phyloP scores from a whole-genome alignment of 257 asterid genomes.

The Capsicum baccatum region DNA sequence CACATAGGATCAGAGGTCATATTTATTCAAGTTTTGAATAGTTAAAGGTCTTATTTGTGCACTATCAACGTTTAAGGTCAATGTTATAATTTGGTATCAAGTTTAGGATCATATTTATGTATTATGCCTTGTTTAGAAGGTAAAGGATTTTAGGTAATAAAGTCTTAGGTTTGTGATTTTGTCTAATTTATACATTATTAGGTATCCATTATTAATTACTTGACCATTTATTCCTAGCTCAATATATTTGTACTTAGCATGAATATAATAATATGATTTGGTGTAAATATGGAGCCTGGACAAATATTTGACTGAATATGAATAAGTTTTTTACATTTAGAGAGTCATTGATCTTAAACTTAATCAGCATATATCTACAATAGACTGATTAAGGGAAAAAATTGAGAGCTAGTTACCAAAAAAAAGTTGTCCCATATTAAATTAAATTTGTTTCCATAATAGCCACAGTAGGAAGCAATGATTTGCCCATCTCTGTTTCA shows the following conservation, averaged over 20 bases:
- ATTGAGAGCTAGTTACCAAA: neutral
- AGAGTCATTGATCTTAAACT: neutral
- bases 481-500: neutral
- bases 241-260: neutral
- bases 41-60: too few relatives aligned
- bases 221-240: neutral
- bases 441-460: neutral
- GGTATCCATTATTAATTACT: neutral
- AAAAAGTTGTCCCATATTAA: neutral
- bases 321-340: neutral
- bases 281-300: neutral
- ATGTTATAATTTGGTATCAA: too few relatives aligned
- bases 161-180: too few relatives aligned
- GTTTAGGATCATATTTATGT: too few relatives aligned
- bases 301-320: neutral
- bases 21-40: too few relatives aligned
- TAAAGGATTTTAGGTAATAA: too few relatives aligned
- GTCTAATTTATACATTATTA: too few relatives aligned
- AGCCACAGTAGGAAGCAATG: neutral
- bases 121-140: too few relatives aligned
- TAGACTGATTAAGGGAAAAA: neutral
- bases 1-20: too few relatives aligned
- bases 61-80: too few relatives aligned
- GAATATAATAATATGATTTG: neutral
- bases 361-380: neutral